Conservation (phyloP, 495 filamentous ascomycete genomes). For the Lasiosphaeriaceae sp. region DNA sequence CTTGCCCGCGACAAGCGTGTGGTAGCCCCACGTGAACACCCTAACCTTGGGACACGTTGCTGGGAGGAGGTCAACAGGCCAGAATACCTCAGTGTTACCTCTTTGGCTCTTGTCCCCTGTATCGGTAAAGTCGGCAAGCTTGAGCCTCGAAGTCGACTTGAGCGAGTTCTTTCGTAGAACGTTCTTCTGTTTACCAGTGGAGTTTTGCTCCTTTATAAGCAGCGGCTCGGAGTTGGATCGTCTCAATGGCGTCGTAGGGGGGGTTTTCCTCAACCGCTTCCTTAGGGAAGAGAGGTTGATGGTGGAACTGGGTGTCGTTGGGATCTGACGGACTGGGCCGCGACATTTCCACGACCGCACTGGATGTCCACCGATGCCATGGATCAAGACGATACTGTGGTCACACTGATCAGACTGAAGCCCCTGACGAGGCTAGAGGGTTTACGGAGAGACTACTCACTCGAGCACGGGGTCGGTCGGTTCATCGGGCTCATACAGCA, state of each 20-base stretch:
- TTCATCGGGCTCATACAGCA: slow-evolving; percentile 36
- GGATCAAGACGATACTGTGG: slow-evolving; percentile 32
- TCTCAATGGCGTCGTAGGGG: slow-evolving; percentile 10
- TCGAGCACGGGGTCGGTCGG: slow-evolving; percentile 27
- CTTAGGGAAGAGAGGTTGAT: slow-evolving; percentile 3
- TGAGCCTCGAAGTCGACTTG: slow-evolving; percentile 21
- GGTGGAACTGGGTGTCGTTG: slow-evolving; percentile 14
- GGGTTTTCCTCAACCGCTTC: slow-evolving; percentile 16
- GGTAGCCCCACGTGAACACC: slow-evolving; percentile 36
- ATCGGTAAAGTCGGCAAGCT: slow-evolving; percentile 10
- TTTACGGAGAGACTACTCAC: slow-evolving; percentile 20
- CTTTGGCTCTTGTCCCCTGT: not conserved
- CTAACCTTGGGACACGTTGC: slow-evolving; percentile 30
- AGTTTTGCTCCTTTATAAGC: slow-evolving; percentile 3
- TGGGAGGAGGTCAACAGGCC: slow-evolving; percentile 35
- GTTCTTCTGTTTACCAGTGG: slow-evolving; percentile 1
- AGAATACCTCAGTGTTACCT: slow-evolving; percentile 21
- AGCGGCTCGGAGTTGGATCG: slow-evolving; percentile 23
- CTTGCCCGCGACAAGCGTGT: slow-evolving; percentile 23
- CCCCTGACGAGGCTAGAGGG: not conserved
- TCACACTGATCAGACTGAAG: not conserved
- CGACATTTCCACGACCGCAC: slow-evolving; percentile 32
- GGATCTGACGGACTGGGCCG: slow-evolving; percentile 4
- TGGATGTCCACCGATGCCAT: slow-evolving; percentile 36
- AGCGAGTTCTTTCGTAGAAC: slow-evolving; percentile 19